Conservation (phyloP, 768 basidiomycete genomes). For the Chlorophyllum brunneum region DNA sequence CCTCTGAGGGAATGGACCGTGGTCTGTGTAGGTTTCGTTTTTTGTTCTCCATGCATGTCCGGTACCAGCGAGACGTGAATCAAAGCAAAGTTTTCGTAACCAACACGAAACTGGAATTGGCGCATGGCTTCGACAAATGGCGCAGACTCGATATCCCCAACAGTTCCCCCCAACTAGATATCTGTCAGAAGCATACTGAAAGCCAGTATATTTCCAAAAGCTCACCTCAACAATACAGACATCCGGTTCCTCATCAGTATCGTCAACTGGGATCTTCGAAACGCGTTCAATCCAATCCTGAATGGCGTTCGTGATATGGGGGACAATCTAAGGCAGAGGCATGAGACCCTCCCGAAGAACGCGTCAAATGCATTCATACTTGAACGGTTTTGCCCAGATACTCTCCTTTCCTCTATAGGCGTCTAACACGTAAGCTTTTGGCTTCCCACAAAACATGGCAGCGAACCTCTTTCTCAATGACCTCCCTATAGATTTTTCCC, state of each 20-base stretch:
- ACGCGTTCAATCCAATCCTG: slow-evolving; percentile 99
- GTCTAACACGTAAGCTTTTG: slow-evolving; percentile 2
- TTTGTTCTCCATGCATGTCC: slow-evolving; percentile 97
- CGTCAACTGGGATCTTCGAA: slow-evolving; percentile 90
- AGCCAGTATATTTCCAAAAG: background rate
- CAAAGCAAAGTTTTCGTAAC: slow-evolving; percentile 93
- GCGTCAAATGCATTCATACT: slow-evolving; percentile 35
- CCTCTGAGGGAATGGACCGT: slow-evolving; percentile 93
- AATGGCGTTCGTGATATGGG: slow-evolving; percentile 94
- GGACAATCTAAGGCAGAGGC: slow-evolving; percentile 64
- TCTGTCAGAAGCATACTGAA: background rate
- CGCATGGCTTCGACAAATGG: slow-evolving; percentile 99
- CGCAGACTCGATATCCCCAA: slow-evolving; percentile 97
- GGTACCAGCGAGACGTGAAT: slow-evolving; percentile 98
- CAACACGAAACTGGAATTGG: slow-evolving; percentile 99
- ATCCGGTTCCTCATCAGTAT: slow-evolving; percentile 89
- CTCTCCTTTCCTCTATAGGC: slow-evolving; percentile 66
- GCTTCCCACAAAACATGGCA: background rate
- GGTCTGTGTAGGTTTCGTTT: slow-evolving; percentile 98
- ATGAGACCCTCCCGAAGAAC: background rate
- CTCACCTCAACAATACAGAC: slow-evolving; percentile 94
- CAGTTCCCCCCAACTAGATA: slow-evolving; percentile 90
- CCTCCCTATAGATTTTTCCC: slow-evolving; percentile 94
- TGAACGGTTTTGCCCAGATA: slow-evolving; percentile 98
- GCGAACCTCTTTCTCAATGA: slow-evolving; percentile 94